These are phyloP conservation scores for Acanthamoeba polyphaga DNA, from an alignment of 208 protist genomes.

Conservation along the genomic window DNA sequence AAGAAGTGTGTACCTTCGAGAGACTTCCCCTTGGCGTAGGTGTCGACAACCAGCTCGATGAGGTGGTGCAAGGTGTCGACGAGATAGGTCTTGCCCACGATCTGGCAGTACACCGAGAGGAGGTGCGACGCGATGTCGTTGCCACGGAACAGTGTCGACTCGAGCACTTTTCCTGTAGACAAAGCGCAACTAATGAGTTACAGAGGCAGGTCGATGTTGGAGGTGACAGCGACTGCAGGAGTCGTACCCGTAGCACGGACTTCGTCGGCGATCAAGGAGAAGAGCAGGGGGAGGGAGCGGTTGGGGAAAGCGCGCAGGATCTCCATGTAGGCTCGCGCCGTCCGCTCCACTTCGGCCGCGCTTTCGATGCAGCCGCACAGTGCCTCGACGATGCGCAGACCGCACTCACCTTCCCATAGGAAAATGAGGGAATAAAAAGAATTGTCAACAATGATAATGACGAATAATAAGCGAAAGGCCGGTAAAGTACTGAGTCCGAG, in stretches of 20 bases:
- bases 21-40: conserved; percentile 26
- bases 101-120: conserved; percentile 41
- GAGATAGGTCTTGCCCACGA: conserved; percentile 46
- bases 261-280: conserved; percentile 41
- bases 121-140: conserved; percentile 41
- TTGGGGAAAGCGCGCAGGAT: not conserved
- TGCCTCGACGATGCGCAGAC: not conserved
- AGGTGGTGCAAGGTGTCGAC: conserved; percentile 6
- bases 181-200: not conserved
- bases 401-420: not conserved
- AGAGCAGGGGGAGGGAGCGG: conserved; percentile 7
- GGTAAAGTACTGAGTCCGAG: not conserved
- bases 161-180: conserved; percentile 16
- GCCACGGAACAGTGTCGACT: conserved; percentile 36
- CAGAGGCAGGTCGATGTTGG: too few species aligned
- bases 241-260: not conserved
- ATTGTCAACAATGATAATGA: not conserved
- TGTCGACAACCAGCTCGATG: conserved; percentile 6
- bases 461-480: not conserved
- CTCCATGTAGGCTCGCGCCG: conserved; percentile 23
- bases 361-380: conserved; percentile 13
- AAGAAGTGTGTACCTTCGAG: not conserved
- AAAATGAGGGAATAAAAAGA: not conserved
- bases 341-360: not conserved
- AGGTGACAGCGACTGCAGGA: not conserved